These are phyloP conservation scores for Dioszegia aurantiaca DNA, from an alignment of 768 basidiomycete species.

Conservation along the genomic window DNA sequence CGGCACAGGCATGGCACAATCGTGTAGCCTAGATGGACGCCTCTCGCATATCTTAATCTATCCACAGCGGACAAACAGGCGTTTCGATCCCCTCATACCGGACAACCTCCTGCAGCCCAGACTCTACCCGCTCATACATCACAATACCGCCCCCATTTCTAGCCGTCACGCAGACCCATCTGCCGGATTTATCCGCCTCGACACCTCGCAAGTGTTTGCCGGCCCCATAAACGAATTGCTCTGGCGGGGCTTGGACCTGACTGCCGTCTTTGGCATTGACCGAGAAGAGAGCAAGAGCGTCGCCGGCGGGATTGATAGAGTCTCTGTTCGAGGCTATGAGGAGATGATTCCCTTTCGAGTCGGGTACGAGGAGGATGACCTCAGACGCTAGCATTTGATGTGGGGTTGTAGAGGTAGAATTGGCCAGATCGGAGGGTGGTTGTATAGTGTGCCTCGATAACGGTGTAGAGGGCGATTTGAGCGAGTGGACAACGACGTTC, in stretches of 20 bases:
- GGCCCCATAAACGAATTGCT: conserved; percentile 14
- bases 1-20: too few relatives aligned
- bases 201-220: conserved; percentile 28
- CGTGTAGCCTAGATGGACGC: too few relatives aligned
- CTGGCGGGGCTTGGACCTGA: conserved; percentile 15
- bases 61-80: conserved; percentile 28
- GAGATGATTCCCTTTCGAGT: conserved; percentile 9
- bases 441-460: conserved; percentile 26
- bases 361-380: conserved; percentile 26
- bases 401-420: not conserved
- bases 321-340: conserved; percentile 33
- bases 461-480: conserved; percentile 9
- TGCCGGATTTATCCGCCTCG: conserved; percentile 17
- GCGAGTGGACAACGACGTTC: conserved; percentile 20
- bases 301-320: conserved; percentile 24
- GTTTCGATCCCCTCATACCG: conserved; percentile 20
- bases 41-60: conserved; percentile 8
- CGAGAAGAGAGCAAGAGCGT: conserved; percentile 28
- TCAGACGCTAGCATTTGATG: conserved; percentile 22
- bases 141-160: conserved; percentile 28
- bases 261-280: conserved; percentile 18
- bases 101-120: conserved; percentile 25
- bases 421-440: conserved; percentile 18
- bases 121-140: conserved; percentile 21
- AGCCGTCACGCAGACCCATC: conserved; percentile 21